Evolutionary conservation across 495 filamentous ascomycete genomes (phyloP).

Genomic region (Cladorrhinum samala): DNA sequence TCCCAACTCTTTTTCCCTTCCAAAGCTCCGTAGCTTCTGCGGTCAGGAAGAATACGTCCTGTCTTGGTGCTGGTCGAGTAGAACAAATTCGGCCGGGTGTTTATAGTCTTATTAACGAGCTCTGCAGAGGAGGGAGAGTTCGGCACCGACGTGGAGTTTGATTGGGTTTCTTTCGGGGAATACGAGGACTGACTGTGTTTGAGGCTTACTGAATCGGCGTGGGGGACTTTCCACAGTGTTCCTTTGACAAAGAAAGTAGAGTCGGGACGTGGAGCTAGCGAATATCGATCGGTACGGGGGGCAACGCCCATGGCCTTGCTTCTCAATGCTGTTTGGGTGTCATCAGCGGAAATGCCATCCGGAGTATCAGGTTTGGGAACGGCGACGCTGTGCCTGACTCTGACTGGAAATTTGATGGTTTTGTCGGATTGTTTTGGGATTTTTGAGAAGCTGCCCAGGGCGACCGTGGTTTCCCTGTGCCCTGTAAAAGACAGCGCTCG

Average conservation of each 20-base stretch:
- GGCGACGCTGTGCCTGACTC: background rate
- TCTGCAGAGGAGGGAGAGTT: background rate
- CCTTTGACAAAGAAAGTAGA: slow-evolving; percentile 8
- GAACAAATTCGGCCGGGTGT: slow-evolving; percentile 3
- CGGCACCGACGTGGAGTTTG: background rate
- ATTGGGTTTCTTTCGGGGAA: background rate
- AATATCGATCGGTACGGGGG: background rate
- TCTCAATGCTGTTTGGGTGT: background rate
- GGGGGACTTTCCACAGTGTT: slow-evolving; percentile 6
- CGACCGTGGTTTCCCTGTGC: slow-evolving; percentile 1
- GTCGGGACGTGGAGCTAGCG: slow-evolving; percentile 7
- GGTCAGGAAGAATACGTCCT: slow-evolving; percentile 8
- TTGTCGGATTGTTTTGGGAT: background rate
- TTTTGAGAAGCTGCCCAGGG: background rate
- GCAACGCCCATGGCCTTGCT: background rate
- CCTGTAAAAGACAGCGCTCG: slow-evolving; percentile 10
- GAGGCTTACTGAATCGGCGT: background rate
- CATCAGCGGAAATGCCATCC: background rate
- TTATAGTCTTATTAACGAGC: slow-evolving; percentile 4
- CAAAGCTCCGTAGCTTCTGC: slow-evolving; percentile 16
- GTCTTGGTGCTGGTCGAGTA: slow-evolving; percentile 6
- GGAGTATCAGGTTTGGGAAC: background rate
- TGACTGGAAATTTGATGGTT: background rate
- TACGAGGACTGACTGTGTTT: background rate
- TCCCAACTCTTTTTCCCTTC: slow-evolving; percentile 10